These are phyloP conservation scores for Balakata baccata DNA, from an alignment of 345 rosid species.

Conservation along the genomic window DNA sequence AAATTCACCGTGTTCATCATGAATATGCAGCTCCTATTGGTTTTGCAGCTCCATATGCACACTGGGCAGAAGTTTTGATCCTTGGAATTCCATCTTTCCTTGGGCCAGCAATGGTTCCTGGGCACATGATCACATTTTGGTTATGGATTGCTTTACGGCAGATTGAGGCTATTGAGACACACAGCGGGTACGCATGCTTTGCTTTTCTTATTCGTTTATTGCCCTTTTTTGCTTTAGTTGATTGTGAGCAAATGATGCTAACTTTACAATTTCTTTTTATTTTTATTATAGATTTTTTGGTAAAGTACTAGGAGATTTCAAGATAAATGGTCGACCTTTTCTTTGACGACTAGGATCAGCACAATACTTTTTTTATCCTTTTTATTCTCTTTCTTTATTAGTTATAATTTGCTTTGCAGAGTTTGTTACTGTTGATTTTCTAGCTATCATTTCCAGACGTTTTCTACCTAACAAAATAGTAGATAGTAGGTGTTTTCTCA, in stretches of 20 bases:
- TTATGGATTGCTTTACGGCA: constrained; percentile 86
- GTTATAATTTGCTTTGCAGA: constrained; percentile 1
- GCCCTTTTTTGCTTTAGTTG: constrained; percentile 32
- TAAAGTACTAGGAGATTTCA: constrained; percentile 26
- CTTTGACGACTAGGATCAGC: constrained; percentile 31
- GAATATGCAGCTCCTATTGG: constrained; percentile 81
- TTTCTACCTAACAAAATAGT: constrained; percentile 3
- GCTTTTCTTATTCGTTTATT: constrained; percentile 15
- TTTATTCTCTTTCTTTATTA: constrained; percentile 5
- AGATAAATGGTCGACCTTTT: constrained; percentile 27
- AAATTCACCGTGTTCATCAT: constrained; percentile 83
- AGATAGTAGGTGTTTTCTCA: constrained; percentile 4
- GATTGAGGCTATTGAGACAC: constrained; percentile 89
- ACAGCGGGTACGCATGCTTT: constrained; percentile 78
- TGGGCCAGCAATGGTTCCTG: constrained; percentile 92
- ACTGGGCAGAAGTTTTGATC: constrained; percentile 87
- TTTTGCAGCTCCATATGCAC: constrained; percentile 85
- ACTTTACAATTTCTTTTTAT: constrained; percentile 30
- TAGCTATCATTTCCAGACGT: background rate
- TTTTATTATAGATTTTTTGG: background rate
- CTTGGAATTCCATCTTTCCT: constrained; percentile 90
- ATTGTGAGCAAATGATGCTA: constrained; percentile 34
- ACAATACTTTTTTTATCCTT: constrained; percentile 6
- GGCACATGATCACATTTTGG: constrained; percentile 95
- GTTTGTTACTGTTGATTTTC: background rate